Percentiles rank a stretch among this genome's conserved stretches.
Conservation (phyloP, 805 yeast genomes). For the Metschnikowia borealis region DNA sequence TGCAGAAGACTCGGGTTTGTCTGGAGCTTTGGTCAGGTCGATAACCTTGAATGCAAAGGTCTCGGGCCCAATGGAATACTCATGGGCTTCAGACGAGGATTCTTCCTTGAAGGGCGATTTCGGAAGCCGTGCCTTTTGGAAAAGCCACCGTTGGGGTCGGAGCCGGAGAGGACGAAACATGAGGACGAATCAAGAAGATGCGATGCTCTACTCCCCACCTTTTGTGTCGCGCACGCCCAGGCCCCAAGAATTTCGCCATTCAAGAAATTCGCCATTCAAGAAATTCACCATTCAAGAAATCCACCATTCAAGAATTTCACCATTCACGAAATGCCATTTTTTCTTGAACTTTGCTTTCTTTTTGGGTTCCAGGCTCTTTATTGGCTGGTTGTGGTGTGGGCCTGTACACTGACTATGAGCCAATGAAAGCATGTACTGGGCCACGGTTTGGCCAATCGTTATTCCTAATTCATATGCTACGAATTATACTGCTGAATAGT, state of each 20-base stretch:
- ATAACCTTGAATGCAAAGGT: constrained; percentile 42
- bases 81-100: constrained; percentile 30
- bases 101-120: constrained; percentile 17
- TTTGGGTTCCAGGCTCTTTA: too few species aligned
- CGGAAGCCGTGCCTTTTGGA: constrained; percentile 20
- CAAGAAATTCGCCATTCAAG: not conserved
- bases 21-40: constrained; percentile 1
- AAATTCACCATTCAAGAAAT: too few species aligned
- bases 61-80: constrained; percentile 43
- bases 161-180: not conserved
- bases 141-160: constrained; percentile 16
- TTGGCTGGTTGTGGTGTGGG: too few species aligned
- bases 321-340: too few species aligned
- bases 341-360: too few species aligned
- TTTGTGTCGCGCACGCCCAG: constrained; percentile 2
- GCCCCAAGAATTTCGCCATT: not conserved
- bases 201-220: constrained; percentile 2
- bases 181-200: not conserved
- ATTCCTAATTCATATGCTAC: too few species aligned
- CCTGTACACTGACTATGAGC: too few species aligned
- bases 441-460: too few species aligned
- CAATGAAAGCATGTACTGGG: too few species aligned
- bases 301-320: too few species aligned
- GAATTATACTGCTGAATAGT: too few species aligned
- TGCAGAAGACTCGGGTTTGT: not conserved